Percentiles rank a stretch among this genome's conserved stretches.
Evolutionary conservation across 352 stramenopile species (phyloP).

Genomic region (Peronospora belbahrii): DNA sequence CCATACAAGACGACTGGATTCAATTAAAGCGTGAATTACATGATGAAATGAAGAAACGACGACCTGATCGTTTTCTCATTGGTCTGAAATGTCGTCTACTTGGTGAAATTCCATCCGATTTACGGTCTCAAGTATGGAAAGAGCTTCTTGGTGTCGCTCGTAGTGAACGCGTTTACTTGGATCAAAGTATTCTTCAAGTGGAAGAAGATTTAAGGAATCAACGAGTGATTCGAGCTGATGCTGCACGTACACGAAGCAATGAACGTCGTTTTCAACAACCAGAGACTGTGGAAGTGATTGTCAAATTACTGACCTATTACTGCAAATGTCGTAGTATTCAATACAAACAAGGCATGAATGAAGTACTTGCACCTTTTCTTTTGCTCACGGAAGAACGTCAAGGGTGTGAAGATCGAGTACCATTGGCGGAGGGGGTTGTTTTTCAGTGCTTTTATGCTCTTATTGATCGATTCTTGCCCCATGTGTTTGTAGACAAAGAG

Average conservation of each 20-base stretch:
- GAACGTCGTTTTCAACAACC: conserved; percentile 69
- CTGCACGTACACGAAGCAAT: conserved; percentile 71
- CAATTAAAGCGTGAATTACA: conserved; percentile 37
- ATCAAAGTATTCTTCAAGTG: conserved; percentile 64
- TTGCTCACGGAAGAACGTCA: conserved; percentile 42
- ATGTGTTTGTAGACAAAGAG: conserved; percentile 85
- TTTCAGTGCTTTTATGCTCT: conserved; percentile 87
- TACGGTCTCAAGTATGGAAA: conserved; percentile 69
- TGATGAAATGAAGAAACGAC: conserved; percentile 56
- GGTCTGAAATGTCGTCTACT: conserved; percentile 65
- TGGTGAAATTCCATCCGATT: conserved; percentile 40
- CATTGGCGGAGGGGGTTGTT: conserved; percentile 55
- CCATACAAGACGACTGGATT: no score
- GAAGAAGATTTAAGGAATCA: conserved; percentile 88
- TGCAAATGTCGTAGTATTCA: conserved; percentile 84
- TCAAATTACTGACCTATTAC: conserved; percentile 88
- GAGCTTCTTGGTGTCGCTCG: conserved; percentile 65
- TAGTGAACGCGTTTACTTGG: conserved; percentile 51
- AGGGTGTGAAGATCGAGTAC: conserved; percentile 17
- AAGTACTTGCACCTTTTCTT: conserved; percentile 89
- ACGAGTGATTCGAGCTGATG: conserved; percentile 85
- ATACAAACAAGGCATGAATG: conserved; percentile 94
- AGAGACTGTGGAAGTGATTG: conserved; percentile 66
- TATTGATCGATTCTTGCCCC: conserved; percentile 83
- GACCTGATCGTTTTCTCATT: conserved; percentile 67